Evolutionary conservation across 805 yeast genomes (phyloP).

Genomic region (Torulaspora quercuum): DNA sequence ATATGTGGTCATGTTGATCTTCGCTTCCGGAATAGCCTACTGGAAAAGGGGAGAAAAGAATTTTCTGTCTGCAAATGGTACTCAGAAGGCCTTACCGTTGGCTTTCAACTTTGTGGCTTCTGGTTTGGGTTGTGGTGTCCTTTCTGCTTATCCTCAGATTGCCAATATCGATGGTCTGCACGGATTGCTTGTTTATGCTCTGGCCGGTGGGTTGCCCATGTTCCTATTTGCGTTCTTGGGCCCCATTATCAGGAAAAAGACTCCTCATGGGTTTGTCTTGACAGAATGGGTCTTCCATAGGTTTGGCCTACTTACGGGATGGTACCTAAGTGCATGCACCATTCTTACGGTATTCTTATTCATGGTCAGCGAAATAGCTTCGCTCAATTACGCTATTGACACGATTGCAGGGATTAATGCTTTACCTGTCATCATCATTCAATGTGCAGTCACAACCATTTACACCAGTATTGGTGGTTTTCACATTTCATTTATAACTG

Average conservation of each 20-base stretch:
- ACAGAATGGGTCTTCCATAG: slow-evolving; percentile 93
- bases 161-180: slow-evolving; percentile 85
- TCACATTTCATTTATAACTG: slow-evolving; percentile 82
- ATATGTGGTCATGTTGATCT: slow-evolving; percentile 50
- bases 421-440: slow-evolving; percentile 75
- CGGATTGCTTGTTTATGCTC: slow-evolving; percentile 76
- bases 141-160: slow-evolving; percentile 81
- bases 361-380: slow-evolving; percentile 83
- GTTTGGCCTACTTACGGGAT: slow-evolving; percentile 67
- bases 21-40: slow-evolving; percentile 62
- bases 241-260: slow-evolving; percentile 68
- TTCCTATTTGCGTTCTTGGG: slow-evolving; percentile 79
- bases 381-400: slow-evolving; percentile 71
- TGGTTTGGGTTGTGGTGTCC: slow-evolving; percentile 88
- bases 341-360: slow-evolving; percentile 79
- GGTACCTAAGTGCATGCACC: slow-evolving; percentile 77
- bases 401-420: slow-evolving; percentile 77
- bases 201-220: slow-evolving; percentile 80
- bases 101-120: slow-evolving; percentile 88
- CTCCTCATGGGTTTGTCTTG: slow-evolving; percentile 87
- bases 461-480: slow-evolving; percentile 90
- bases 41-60: slow-evolving; percentile 48
- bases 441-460: slow-evolving; percentile 80
- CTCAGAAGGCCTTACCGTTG: slow-evolving; percentile 75
- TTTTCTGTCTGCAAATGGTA: slow-evolving; percentile 74